Evolutionary conservation across 2,329 filamentous ascomycete genomes (phyloP).

Genomic region (Aspergillus oerlinghausenensis): DNA sequence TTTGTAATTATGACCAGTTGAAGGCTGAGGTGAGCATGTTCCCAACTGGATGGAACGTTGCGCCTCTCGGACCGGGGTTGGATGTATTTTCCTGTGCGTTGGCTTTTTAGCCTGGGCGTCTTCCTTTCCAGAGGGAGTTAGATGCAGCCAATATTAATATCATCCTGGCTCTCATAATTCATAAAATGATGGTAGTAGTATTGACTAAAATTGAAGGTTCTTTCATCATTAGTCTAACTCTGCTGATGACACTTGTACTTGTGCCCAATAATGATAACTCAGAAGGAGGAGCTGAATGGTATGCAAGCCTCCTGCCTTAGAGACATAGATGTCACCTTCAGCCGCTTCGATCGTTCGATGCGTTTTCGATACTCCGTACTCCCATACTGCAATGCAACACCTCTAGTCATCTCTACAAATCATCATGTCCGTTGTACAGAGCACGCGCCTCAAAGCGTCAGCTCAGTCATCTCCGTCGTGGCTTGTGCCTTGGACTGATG

Average conservation of each 20-base stretch:
- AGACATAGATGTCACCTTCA: constrained; percentile 9
- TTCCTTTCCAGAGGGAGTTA: not conserved
- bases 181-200: not conserved
- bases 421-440: not conserved
- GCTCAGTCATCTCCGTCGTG: not conserved
- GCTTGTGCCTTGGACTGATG: constrained; percentile 4
- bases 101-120: not conserved
- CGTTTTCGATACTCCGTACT: constrained; percentile 20
- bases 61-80: constrained; percentile 18
- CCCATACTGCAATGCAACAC: constrained; percentile 9
- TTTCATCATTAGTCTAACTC: not conserved
- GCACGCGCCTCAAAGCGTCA: not conserved
- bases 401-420: constrained; percentile 4
- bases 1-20: constrained; percentile 4
- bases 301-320: constrained; percentile 2
- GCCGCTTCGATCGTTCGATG: constrained; percentile 25
- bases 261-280: not conserved
- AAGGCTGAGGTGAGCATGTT: constrained; percentile 4
- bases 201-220: not conserved
- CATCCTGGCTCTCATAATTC: not conserved
- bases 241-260: not conserved
- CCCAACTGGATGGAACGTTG: constrained; percentile 27
- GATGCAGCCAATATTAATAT: not conserved
- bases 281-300: not conserved
- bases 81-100: not conserved